phyloP scores from a whole-genome alignment of 2,329 filamentous ascomycete species.

The Aspergillus sp. region DNA sequence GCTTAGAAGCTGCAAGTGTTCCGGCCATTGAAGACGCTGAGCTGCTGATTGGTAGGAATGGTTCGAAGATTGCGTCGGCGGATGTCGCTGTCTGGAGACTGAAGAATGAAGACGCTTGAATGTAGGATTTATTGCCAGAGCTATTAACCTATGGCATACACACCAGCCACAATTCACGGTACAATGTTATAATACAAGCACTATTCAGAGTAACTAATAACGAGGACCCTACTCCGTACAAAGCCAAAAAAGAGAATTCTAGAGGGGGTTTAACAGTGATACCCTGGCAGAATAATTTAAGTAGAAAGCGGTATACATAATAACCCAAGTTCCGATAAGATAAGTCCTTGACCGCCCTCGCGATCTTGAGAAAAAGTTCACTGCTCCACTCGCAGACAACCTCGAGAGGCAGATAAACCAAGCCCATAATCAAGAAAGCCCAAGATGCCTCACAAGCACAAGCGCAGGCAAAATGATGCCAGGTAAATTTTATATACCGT shows the following conservation, averaged over 20 bases:
- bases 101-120: too few relatives aligned
- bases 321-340: neutral
- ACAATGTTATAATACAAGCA: too few relatives aligned
- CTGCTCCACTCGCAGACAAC: neutral
- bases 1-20: too few relatives aligned
- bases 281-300: neutral
- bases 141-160: too few relatives aligned
- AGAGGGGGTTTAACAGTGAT: neutral
- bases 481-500: neutral
- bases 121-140: too few relatives aligned
- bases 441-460: conserved; percentile 85
- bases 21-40: too few relatives aligned
- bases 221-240: neutral
- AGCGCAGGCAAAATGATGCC: conserved; percentile 53
- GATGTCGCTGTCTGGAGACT: too few relatives aligned
- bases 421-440: neutral
- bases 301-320: neutral
- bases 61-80: too few relatives aligned
- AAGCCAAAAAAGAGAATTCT: neutral
- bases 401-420: neutral
- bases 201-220: too few relatives aligned
- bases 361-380: neutral
- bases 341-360: neutral
- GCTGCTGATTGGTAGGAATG: too few relatives aligned
- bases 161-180: too few relatives aligned